Evolutionary conservation across 192 early-diverging fungal species (phyloP).

Genomic region (Backusella westeae): DNA sequence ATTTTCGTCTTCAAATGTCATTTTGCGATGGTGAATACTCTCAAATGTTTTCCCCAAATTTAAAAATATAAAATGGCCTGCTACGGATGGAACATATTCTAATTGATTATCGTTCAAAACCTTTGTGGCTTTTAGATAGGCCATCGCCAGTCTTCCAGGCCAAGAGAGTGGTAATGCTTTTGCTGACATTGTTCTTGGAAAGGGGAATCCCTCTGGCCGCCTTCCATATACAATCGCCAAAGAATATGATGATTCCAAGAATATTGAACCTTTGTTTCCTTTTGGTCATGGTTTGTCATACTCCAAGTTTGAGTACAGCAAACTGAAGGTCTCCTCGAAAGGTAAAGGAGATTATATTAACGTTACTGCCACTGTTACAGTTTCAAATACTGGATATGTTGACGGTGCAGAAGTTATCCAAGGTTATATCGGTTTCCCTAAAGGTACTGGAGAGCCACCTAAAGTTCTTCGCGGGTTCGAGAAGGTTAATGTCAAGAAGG

Average conservation of each 20-base stretch:
- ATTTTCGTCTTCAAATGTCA: too few relatives aligned
- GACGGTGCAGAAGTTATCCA: slow-evolving; percentile 38
- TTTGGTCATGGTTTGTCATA: slow-evolving; percentile 70
- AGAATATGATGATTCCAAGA: slow-evolving; percentile 32
- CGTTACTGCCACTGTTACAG: slow-evolving; percentile 25
- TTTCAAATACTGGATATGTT: slow-evolving; percentile 31
- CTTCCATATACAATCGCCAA: slow-evolving; percentile 63
- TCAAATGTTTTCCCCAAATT: too few relatives aligned
- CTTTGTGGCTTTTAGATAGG: too few relatives aligned
- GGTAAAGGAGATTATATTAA: neutral
- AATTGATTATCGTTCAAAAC: too few relatives aligned
- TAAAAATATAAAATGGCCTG: too few relatives aligned
- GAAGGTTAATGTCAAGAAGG: slow-evolving; percentile 19
- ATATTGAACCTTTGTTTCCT: slow-evolving; percentile 48
- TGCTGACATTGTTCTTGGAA: slow-evolving; percentile 63
- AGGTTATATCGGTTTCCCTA: slow-evolving; percentile 36
- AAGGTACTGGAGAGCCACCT: slow-evolving; percentile 36
- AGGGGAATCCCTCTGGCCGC: slow-evolving; percentile 56
- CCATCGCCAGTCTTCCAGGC: slow-evolving; percentile 44
- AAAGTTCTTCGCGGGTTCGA: slow-evolving; percentile 37
- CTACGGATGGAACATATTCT: too few relatives aligned
- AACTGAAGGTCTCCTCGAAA: slow-evolving; percentile 21
- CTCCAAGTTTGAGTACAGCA: slow-evolving; percentile 53
- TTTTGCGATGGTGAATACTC: too few relatives aligned
- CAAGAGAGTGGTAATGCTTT: slow-evolving; percentile 64